phyloP scores from a whole-genome alignment of 352 stramenopile species.

The Aphanomyces invadans region DNA sequence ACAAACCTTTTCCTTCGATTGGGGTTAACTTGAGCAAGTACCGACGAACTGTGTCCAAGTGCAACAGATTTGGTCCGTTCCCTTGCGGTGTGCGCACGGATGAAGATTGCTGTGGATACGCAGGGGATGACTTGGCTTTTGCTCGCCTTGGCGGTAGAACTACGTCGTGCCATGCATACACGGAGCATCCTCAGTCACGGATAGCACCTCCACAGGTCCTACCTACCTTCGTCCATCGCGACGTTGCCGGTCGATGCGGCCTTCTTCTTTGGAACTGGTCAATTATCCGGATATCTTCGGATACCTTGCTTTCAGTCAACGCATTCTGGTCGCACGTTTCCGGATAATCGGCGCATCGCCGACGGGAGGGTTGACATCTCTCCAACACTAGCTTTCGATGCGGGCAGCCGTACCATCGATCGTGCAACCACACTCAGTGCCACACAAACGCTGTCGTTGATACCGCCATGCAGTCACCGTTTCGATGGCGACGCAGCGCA shows the following conservation, averaged over 20 bases:
- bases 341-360: background rate
- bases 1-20: slow-evolving; percentile 66
- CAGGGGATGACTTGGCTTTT: slow-evolving; percentile 1
- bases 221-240: background rate
- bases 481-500: too few species aligned
- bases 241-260: too few species aligned
- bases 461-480: too few species aligned
- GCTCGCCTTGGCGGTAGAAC: background rate
- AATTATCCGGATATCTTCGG: background rate
- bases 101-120: background rate
- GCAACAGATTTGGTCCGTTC: background rate
- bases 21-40: slow-evolving; percentile 81
- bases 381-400: too few species aligned
- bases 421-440: too few species aligned
- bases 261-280: background rate
- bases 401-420: too few species aligned
- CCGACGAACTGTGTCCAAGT: slow-evolving; percentile 33
- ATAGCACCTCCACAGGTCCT: background rate
- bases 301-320: background rate
- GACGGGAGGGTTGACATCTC: background rate
- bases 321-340: background rate
- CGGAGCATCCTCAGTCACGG: background rate
- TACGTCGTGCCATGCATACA: background rate
- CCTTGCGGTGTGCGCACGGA: background rate
- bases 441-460: too few species aligned